Conservation (phyloP, 495 filamentous ascomycete genomes). For the Tuber brumale region DNA sequence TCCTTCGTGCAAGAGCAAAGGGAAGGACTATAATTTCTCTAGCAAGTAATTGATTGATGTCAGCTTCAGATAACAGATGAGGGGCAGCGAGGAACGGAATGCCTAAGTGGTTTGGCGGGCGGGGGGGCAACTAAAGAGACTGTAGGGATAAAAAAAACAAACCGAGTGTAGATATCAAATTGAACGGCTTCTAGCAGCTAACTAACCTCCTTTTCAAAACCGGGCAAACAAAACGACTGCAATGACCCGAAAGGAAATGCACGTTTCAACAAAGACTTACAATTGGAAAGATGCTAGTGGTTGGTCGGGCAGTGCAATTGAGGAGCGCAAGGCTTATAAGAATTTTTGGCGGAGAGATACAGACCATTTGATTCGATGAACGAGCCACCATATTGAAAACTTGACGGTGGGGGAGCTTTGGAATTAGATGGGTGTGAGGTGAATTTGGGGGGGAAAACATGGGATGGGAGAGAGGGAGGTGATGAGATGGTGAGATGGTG, state of each 20-base stretch:
- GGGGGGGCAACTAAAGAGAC: slow-evolving; percentile 1
- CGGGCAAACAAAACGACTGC: slow-evolving; percentile 1
- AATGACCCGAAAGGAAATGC: not conserved
- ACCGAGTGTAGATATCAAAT: not conserved
- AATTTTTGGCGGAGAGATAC: not conserved
- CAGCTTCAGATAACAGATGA: slow-evolving; percentile 5
- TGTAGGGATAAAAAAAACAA: slow-evolving; percentile 1
- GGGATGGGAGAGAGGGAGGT: not conserved
- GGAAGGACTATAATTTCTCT: not conserved
- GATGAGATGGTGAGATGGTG: not conserved
- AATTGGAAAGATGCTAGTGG: not conserved
- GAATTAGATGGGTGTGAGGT: not conserved
- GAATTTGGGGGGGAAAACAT: not conserved
- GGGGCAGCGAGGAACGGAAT: not conserved
- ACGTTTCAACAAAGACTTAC: not conserved
- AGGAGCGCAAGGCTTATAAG: not conserved
- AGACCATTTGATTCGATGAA: not conserved
- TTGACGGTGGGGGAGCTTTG: not conserved
- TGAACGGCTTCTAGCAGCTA: not conserved
- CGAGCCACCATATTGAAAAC: slow-evolving; percentile 1
- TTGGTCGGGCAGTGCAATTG: not conserved
- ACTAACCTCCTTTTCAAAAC: not conserved
- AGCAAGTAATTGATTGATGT: slow-evolving; percentile 1
- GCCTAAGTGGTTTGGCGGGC: not conserved
- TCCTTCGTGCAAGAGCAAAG: slow-evolving; percentile 1